Conservation (phyloP, 768 basidiomycete genomes). For the Boletus sensibilis region DNA sequence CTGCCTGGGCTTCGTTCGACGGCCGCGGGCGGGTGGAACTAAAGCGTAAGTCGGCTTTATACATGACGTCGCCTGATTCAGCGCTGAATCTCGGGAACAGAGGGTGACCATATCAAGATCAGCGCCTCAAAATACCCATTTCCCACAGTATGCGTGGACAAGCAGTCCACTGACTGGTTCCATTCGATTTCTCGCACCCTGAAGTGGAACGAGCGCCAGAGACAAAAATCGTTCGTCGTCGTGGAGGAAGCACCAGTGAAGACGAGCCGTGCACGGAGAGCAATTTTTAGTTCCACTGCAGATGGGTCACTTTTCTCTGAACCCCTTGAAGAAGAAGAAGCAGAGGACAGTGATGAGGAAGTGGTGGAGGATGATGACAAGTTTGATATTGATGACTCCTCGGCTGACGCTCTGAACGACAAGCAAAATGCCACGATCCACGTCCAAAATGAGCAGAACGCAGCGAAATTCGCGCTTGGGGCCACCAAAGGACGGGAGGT, state of each 20-base stretch:
- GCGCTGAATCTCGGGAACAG: conserved; percentile 41
- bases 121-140: conserved; percentile 97
- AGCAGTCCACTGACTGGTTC: conserved; percentile 99
- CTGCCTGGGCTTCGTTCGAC: conserved; percentile 99
- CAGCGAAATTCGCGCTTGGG: conserved; percentile 15
- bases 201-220: conserved; percentile 98
- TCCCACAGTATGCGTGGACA: conserved; percentile 97
- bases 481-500: conserved; percentile 32
- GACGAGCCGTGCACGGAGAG: conserved; percentile 29
- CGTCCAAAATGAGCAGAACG: conserved; percentile 16
- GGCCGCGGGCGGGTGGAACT: conserved; percentile 95
- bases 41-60: conserved; percentile 63
- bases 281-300: conserved; percentile 1
- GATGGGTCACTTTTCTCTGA: conserved; percentile 17
- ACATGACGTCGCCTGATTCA: neutral
- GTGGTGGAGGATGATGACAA: conserved; percentile 66
- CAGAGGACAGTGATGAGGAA: conserved; percentile 38
- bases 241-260: conserved; percentile 82
- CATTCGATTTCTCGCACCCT: conserved; percentile 92
- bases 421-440: conserved; percentile 2
- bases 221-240: conserved; percentile 98
- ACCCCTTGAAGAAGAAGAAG: conserved; percentile 43
- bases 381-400: conserved; percentile 93
- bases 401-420: conserved; percentile 46
- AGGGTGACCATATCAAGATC: conserved; percentile 99